A percentile compares a stretch with the other conserved stretches of the same genome.
These are phyloP conservation scores for Teunomyces gatunensis DNA, from an alignment of 805 yeast species.

Conservation along the genomic window DNA sequence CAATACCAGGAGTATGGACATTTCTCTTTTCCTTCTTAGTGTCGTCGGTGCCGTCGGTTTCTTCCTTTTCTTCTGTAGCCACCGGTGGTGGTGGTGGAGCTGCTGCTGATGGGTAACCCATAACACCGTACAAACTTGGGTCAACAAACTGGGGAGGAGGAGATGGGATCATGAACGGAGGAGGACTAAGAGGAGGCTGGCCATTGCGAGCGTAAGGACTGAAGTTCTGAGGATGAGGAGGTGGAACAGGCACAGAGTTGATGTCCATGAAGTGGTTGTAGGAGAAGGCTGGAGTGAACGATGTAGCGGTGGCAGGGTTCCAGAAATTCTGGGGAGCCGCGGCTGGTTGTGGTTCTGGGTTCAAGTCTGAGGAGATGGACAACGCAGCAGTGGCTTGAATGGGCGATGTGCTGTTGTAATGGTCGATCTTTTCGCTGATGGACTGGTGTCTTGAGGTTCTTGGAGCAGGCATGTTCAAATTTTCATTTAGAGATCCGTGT, in stretches of 20 bases:
- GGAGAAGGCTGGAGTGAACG: slow-evolving; percentile 49
- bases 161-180: slow-evolving; percentile 39
- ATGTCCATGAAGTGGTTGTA: slow-evolving; percentile 30
- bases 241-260: slow-evolving; percentile 16
- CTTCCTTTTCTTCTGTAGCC: background rate
- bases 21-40: slow-evolving; percentile 5
- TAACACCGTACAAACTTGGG: slow-evolving; percentile 32
- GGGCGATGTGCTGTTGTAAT: slow-evolving; percentile 46
- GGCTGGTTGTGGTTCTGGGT: slow-evolving; percentile 7
- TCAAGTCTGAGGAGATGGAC: slow-evolving; percentile 28
- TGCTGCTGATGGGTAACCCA: slow-evolving; percentile 18
- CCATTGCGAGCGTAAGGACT: slow-evolving; percentile 34
- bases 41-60: slow-evolving; percentile 3
- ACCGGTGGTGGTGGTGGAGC: background rate
- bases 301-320: slow-evolving; percentile 64
- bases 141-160: slow-evolving; percentile 40
- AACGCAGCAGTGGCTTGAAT: slow-evolving; percentile 42
- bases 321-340: slow-evolving; percentile 44
- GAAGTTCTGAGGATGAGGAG: slow-evolving; percentile 19
- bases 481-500: slow-evolving; percentile 42
- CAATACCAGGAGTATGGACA: slow-evolving; percentile 26
- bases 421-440: slow-evolving; percentile 62
- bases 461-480: slow-evolving; percentile 36
- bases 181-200: slow-evolving; percentile 36
- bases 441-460: slow-evolving; percentile 48